Conservation (phyloP, 352 stramenopile species). For the Phytopythium montanum region DNA sequence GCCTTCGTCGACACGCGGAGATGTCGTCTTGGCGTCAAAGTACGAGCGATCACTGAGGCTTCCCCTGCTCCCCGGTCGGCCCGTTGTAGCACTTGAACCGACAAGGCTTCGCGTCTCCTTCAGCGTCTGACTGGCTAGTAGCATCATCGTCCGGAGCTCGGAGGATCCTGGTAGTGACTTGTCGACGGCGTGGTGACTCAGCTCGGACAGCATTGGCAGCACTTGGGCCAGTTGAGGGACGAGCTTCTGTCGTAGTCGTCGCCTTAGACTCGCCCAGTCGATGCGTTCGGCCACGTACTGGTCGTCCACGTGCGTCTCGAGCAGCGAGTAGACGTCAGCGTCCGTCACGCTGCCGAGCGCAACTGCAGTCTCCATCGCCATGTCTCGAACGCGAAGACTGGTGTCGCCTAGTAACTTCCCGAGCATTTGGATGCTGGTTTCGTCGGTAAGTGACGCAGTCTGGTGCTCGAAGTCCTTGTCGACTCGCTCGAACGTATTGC, state of each 20-base stretch:
- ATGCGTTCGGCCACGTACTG: conserved; percentile 48
- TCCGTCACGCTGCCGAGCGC: conserved; percentile 26
- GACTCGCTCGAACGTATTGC: not conserved
- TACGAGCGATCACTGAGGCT: conserved; percentile 46
- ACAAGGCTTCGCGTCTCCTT: not conserved
- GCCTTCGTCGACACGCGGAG: not conserved
- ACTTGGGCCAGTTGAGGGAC: conserved; percentile 13
- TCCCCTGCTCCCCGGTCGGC: not conserved
- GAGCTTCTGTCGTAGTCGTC: conserved; percentile 29
- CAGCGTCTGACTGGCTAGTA: not conserved
- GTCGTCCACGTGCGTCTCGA: conserved; percentile 47
- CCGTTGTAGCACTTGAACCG: not conserved
- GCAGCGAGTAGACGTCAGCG: conserved; percentile 37
- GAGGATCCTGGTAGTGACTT: conserved; percentile 36
- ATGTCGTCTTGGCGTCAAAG: conserved; percentile 11
- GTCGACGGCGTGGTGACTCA: conserved; percentile 11
- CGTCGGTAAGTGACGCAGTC: not conserved
- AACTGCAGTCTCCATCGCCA: conserved; percentile 41
- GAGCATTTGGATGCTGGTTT: conserved; percentile 28
- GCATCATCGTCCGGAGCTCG: conserved; percentile 31
- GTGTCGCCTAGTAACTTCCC: conserved; percentile 48
- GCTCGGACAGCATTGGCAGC: not conserved
- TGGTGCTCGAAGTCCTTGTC: not conserved
- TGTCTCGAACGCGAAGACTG: conserved; percentile 31
- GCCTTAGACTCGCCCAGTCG: conserved; percentile 42